phyloP scores from a whole-genome alignment of 2,329 filamentous ascomycete genomes.

The Nemania diffusa region DNA sequence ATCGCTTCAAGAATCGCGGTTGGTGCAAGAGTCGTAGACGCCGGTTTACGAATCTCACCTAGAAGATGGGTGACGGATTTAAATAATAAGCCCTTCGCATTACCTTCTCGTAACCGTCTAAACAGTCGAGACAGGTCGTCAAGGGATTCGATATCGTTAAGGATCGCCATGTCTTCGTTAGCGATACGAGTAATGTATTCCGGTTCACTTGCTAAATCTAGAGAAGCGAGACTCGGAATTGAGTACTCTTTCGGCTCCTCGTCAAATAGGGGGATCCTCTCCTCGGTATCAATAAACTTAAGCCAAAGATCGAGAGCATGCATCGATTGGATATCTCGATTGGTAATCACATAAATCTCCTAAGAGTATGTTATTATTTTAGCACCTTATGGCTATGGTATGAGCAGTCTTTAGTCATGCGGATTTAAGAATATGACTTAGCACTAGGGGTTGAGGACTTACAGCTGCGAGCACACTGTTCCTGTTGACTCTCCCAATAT shows the following conservation, averaged over 20 bases:
- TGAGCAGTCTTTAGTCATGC: not conserved
- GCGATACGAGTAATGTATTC: conserved; percentile 1
- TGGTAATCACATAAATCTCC: conserved; percentile 27
- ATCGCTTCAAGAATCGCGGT: not conserved
- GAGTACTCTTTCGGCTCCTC: conserved; percentile 22
- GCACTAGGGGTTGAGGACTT: not conserved
- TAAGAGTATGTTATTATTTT: not conserved
- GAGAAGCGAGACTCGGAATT: not conserved
- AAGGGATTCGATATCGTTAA: conserved; percentile 4
- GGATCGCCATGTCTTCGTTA: not conserved
- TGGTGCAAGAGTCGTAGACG: not conserved
- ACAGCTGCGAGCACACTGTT: conserved; percentile 24
- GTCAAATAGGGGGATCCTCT: conserved; percentile 27
- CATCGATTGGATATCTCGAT: conserved; percentile 26
- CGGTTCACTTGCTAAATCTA: not conserved
- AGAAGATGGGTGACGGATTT: conserved; percentile 12
- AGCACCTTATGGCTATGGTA: not conserved
- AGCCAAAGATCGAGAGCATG: conserved; percentile 26
- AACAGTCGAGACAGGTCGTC: conserved; percentile 2
- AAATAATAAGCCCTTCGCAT: conserved; percentile 12
- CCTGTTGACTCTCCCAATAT: conserved; percentile 21
- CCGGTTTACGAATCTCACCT: not conserved
- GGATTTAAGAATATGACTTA: not conserved
- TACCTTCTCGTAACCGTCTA: conserved; percentile 5
- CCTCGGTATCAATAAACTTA: conserved; percentile 17